Conservation (phyloP, 2,329 filamentous ascomycete species). For the Epichloe sp. region DNA sequence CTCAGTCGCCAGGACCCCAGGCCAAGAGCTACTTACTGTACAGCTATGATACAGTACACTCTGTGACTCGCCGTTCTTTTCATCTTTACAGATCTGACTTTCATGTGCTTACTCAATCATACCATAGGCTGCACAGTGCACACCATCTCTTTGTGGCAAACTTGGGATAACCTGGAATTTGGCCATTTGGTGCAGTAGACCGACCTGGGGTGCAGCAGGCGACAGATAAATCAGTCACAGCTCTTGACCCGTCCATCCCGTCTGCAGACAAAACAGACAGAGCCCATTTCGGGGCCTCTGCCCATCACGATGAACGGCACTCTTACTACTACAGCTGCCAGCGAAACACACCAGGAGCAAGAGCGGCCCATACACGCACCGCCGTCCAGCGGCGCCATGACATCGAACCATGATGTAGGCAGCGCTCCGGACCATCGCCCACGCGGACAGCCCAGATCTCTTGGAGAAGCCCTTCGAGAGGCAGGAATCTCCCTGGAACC, state of each 20-base stretch:
- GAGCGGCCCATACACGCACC: background rate
- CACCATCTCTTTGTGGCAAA: background rate
- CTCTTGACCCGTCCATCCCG: background rate
- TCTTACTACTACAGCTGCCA: background rate
- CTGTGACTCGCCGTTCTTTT: too few relatives aligned
- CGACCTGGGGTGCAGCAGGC: background rate
- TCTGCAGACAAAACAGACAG: background rate
- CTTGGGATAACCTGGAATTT: background rate
- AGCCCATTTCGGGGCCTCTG: background rate
- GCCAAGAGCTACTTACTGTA: too few relatives aligned
- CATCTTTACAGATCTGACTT: too few relatives aligned
- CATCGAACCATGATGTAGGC: background rate
- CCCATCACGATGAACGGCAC: background rate
- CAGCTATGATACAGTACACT: too few relatives aligned
- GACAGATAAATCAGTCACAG: background rate
- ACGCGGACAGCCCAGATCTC: conserved; percentile 10
- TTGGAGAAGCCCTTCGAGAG: conserved; percentile 16
- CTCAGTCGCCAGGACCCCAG: too few relatives aligned
- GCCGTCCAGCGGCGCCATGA: background rate
- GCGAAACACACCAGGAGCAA: background rate
- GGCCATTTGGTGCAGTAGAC: background rate
- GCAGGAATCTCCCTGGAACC: conserved; percentile 13
- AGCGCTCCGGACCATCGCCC: background rate
- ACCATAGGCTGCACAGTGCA: background rate
- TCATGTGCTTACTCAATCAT: too few relatives aligned